phyloP scores from a whole-genome alignment of 2,329 filamentous ascomycete genomes.

The Pseudopyrenochaeta lycopersici region DNA sequence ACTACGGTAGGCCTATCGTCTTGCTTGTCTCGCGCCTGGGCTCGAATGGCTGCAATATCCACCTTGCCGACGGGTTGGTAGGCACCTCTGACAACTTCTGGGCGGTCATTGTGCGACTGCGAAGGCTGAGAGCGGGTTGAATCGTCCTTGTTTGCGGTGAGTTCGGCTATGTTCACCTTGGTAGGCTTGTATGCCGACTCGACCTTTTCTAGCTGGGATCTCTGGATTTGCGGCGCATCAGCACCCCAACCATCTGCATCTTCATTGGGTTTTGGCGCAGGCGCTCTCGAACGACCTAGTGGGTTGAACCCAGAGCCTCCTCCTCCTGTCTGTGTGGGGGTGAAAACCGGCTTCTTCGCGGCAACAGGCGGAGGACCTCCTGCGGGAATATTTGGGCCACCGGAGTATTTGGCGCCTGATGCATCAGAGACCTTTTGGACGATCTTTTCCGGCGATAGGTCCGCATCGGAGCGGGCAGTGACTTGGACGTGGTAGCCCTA shows the following conservation, averaged over 20 bases:
- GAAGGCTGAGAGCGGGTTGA: slow-evolving; percentile 68
- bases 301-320: slow-evolving; percentile 71
- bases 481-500: slow-evolving; percentile 96
- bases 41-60: slow-evolving; percentile 90
- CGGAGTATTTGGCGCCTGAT: slow-evolving; percentile 93
- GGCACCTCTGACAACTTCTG: slow-evolving; percentile 79
- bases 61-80: slow-evolving; percentile 97
- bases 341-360: slow-evolving; percentile 91
- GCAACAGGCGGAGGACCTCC: slow-evolving; percentile 73
- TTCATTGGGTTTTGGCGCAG: slow-evolving; percentile 63
- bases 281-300: slow-evolving; percentile 69
- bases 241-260: slow-evolving; percentile 93
- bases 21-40: slow-evolving; percentile 69
- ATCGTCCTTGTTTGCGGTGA: slow-evolving; percentile 76
- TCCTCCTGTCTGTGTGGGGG: slow-evolving; percentile 72
- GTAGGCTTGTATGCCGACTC: slow-evolving; percentile 92
- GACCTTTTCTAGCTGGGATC: slow-evolving; percentile 90
- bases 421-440: slow-evolving; percentile 94
- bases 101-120: slow-evolving; percentile 55
- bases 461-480: slow-evolving; percentile 88
- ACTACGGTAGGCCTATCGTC: slow-evolving; percentile 86
- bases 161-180: slow-evolving; percentile 90
- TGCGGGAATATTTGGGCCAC: slow-evolving; percentile 65
- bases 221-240: slow-evolving; percentile 89
- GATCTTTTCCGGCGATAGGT: slow-evolving; percentile 87